Percentiles rank a stretch among this genome's conserved stretches.
Conservation (phyloP, 148 eudicot species). For the Silene conica region DNA sequence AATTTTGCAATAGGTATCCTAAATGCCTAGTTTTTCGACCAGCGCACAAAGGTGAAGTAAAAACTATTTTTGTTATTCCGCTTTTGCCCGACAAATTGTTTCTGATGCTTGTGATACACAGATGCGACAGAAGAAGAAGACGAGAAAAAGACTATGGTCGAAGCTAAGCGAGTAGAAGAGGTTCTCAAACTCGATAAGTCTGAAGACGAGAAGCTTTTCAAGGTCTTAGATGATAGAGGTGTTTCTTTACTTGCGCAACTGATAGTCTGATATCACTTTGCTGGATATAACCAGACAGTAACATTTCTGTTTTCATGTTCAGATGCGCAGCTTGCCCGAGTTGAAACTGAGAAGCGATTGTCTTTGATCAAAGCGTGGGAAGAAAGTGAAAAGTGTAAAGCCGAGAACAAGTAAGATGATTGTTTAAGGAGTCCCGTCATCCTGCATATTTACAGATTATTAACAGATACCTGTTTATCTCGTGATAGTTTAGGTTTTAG, state of each 20-base stretch:
- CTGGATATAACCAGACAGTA: neutral
- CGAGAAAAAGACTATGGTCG: neutral
- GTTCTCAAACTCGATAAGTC: constrained; percentile 27
- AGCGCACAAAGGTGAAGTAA: neutral
- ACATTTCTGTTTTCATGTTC: neutral
- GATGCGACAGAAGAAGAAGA: constrained; percentile 35
- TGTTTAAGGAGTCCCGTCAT: too few relatives aligned
- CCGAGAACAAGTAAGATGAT: constrained; percentile 69
- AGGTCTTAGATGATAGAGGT: constrained; percentile 70
- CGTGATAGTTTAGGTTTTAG: too few relatives aligned
- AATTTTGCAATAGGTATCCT: neutral
- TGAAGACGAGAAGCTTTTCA: constrained; percentile 18
- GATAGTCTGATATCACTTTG: neutral
- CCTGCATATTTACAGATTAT: neutral
- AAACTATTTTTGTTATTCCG: too few relatives aligned
- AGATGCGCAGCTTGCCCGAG: constrained; percentile 69
- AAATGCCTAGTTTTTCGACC: neutral
- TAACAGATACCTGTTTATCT: too few relatives aligned
- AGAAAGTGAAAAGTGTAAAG: constrained; percentile 85
- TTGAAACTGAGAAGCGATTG: constrained; percentile 70
- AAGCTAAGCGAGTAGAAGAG: too few relatives aligned
- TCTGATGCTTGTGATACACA: constrained; percentile 7
- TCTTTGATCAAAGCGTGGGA: constrained; percentile 93
- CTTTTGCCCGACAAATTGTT: neutral
- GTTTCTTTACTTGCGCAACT: neutral